A percentile compares a stretch with the other conserved stretches of the same genome.
phyloP scores from a whole-genome alignment of 2,329 filamentous ascomycete species.

The Stagonosporopsis chrysanthemi region DNA sequence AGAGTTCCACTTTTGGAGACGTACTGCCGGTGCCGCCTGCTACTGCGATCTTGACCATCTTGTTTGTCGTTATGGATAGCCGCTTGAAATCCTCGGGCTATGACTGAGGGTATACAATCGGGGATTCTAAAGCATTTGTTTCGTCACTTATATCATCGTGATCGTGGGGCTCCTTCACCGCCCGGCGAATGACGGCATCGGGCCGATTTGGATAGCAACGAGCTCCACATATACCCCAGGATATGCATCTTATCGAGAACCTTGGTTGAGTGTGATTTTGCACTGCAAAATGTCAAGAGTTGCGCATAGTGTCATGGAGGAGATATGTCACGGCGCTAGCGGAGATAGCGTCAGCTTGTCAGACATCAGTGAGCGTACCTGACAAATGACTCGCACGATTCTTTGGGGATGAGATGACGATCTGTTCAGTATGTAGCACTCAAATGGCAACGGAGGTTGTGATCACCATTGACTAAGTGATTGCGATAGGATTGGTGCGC shows the following conservation, averaged over 20 bases:
- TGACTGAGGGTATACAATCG: neutral
- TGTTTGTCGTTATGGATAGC: neutral
- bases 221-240: constrained; percentile 7
- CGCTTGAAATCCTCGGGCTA: neutral
- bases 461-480: too few species aligned
- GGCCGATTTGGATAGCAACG: constrained; percentile 6
- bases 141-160: constrained; percentile 8
- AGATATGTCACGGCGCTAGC: constrained; percentile 2
- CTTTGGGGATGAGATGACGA: neutral
- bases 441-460: neutral
- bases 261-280: neutral
- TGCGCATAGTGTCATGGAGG: neutral
- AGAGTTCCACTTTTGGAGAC: constrained; percentile 8
- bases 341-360: constrained; percentile 2
- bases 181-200: constrained; percentile 16
- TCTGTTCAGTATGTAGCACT: neutral
- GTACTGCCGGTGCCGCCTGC: constrained; percentile 49
- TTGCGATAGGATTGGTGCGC: too few species aligned
- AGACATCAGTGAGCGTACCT: neutral
- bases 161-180: neutral
- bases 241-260: neutral
- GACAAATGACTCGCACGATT: constrained; percentile 5
- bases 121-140: neutral
- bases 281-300: neutral
- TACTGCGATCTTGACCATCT: constrained; percentile 47